Evolutionary conservation across 208 protist genomes (phyloP), one percentile per base, ranked within the genome.

Genomic region (Lotmaria passim): DNA sequence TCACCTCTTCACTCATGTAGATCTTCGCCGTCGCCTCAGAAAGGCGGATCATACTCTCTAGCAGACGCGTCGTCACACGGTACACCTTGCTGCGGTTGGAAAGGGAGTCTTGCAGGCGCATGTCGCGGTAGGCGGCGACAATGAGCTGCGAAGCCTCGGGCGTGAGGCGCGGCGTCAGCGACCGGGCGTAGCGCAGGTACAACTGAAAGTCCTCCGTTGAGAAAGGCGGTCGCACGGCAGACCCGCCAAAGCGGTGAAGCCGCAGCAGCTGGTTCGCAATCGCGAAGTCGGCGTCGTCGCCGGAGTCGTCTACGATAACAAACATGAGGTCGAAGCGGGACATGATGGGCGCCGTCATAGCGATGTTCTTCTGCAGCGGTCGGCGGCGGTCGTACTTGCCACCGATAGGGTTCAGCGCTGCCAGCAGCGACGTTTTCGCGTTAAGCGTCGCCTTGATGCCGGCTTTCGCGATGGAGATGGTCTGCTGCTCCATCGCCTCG

Each of bases 401-500:
- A 15, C 90, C 96, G 23, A 98, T 98, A 11, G 99, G 99, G 81
- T 99, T 99, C 28, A 99, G 95, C 7, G 98, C 98, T 0, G 98
- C 98, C 12, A 99, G 84, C 59, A 99, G 96, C 23, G 98, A 99
- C 0, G 99, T 98, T 39, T 98, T 93, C 7, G 99, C 98, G 78
- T 99, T 99, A n/a, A 99, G 87, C 2, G 99, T 99, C 0, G 99
- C 98, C 62, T 99, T 97, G 39, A 99, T 98, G 61, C 97, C 96
- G 0, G 95, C 97, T 79, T 99, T 99, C 52, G 98, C 91, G 72
- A 99, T 99, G 0, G 98, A 99, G 52, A 99, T 99, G 23, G 98
- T 99, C 77, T 99, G 99, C 90, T 99, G 99, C 84, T 99, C 99
- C 98, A 99, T 99, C 12, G 98, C 98, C 81, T 99, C 99, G 81